Percentiles rank a stretch among this genome's conserved stretches.
These are phyloP conservation scores for Penicillium sp. DNA, from an alignment of 2,329 filamentous ascomycete genomes.

Conservation along the genomic window DNA sequence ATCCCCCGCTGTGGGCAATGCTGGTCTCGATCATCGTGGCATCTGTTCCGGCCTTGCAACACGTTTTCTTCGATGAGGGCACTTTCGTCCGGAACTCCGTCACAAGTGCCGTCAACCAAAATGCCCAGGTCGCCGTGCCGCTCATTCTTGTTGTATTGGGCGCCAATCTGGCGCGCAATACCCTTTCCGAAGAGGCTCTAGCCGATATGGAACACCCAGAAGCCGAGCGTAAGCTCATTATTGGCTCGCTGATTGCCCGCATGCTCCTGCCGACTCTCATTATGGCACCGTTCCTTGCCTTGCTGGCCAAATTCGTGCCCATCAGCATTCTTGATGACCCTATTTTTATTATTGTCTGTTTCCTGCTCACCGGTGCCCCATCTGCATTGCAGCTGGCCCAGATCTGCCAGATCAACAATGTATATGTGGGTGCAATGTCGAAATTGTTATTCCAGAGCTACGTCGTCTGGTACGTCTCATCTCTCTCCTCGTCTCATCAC, in stretches of 20 bases:
- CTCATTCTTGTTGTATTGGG: slow-evolving; percentile 93
- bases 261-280: slow-evolving; percentile 90
- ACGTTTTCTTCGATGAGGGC: slow-evolving; percentile 80
- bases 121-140: slow-evolving; percentile 86
- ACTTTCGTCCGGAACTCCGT: slow-evolving; percentile 92
- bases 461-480: slow-evolving; percentile 81
- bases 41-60: slow-evolving; percentile 77
- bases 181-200: slow-evolving; percentile 65
- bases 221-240: slow-evolving; percentile 71
- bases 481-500: neutral
- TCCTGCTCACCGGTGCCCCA: slow-evolving; percentile 89
- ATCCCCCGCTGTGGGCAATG: slow-evolving; percentile 98
- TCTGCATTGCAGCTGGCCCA: slow-evolving; percentile 92
- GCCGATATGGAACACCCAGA: slow-evolving; percentile 67
- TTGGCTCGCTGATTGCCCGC: slow-evolving; percentile 79
- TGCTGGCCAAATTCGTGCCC: slow-evolving; percentile 85
- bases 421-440: slow-evolving; percentile 93
- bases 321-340: slow-evolving; percentile 95
- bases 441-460: slow-evolving; percentile 93
- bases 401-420: slow-evolving; percentile 97
- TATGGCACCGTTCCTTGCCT: slow-evolving; percentile 85
- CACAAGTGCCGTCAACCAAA: slow-evolving; percentile 80
- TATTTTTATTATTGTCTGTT: slow-evolving; percentile 97
- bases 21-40: slow-evolving; percentile 84
- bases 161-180: slow-evolving; percentile 90